phyloP scores from a whole-genome alignment of 1,284 basidiomycete species.

The Pholiota adiposa region DNA sequence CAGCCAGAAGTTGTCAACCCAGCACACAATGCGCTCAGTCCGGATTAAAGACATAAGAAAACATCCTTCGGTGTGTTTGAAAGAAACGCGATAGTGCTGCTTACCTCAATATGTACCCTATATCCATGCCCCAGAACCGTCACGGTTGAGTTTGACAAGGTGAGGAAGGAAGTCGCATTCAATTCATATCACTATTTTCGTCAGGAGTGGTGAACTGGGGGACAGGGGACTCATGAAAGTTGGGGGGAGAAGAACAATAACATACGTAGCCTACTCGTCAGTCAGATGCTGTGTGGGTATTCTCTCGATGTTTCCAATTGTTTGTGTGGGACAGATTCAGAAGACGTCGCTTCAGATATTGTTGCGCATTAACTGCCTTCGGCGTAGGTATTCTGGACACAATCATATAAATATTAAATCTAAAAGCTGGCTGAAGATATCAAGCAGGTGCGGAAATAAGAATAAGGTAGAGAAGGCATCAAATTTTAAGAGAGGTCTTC shows the following conservation, averaged over 20 bases:
- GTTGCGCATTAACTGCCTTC: neutral
- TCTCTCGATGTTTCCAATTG: neutral
- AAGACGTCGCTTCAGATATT: neutral
- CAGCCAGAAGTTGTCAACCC: slow-evolving; percentile 2
- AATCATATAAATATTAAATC: neutral
- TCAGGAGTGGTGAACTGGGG: no score
- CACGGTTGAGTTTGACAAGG: no score
- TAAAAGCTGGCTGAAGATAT: neutral
- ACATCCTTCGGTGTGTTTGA: neutral
- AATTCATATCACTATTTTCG: neutral
- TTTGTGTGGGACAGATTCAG: neutral
- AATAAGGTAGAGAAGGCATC: neutral
- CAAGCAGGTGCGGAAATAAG: neutral
- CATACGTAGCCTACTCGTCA: no score
- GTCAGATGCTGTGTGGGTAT: no score
- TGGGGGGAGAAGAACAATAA: no score
- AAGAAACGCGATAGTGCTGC: neutral
- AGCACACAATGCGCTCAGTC: slow-evolving; percentile 1
- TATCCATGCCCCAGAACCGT: neutral
- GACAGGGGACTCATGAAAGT: no score
- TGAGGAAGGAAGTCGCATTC: no score
- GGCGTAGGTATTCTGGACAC: neutral
- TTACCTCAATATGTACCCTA: neutral
- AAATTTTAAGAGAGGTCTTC: neutral
- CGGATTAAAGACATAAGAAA: slow-evolving; percentile 9